phyloP scores from a whole-genome alignment of 2,329 filamentous ascomycete species.

The Hypoxylon sp. region DNA sequence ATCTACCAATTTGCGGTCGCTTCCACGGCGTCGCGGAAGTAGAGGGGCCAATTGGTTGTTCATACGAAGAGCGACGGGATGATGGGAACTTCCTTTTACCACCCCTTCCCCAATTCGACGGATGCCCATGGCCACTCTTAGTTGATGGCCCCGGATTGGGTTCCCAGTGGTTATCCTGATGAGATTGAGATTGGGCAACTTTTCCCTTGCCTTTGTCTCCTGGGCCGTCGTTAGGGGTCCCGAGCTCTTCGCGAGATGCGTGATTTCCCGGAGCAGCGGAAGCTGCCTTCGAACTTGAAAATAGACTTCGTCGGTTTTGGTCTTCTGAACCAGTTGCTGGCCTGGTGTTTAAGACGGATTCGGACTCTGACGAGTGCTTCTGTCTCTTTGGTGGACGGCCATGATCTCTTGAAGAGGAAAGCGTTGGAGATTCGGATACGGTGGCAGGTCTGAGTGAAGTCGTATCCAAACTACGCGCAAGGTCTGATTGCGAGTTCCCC shows the following conservation, averaged over 20 bases:
- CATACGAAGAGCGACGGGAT: constrained; percentile 15
- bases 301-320: neutral
- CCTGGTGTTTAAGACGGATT: neutral
- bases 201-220: constrained; percentile 4
- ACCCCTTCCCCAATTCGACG: neutral
- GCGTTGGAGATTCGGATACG: neutral
- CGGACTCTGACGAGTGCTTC: constrained; percentile 3
- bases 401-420: neutral
- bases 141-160: neutral
- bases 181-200: neutral
- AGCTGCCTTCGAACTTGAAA: neutral
- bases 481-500: neutral
- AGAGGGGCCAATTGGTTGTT: neutral
- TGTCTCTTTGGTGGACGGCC: constrained; percentile 9
- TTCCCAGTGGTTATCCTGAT: neutral
- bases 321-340: neutral
- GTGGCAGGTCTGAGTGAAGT: neutral
- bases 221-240: neutral
- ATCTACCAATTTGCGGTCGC: neutral
- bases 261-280: neutral
- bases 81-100: neutral
- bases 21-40: neutral
- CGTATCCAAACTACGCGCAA: neutral
- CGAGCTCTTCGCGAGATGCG: neutral
- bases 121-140: neutral